These are phyloP conservation scores for Zygoascus biomembranicola DNA, from an alignment of 805 yeast species.

Conservation along the genomic window DNA sequence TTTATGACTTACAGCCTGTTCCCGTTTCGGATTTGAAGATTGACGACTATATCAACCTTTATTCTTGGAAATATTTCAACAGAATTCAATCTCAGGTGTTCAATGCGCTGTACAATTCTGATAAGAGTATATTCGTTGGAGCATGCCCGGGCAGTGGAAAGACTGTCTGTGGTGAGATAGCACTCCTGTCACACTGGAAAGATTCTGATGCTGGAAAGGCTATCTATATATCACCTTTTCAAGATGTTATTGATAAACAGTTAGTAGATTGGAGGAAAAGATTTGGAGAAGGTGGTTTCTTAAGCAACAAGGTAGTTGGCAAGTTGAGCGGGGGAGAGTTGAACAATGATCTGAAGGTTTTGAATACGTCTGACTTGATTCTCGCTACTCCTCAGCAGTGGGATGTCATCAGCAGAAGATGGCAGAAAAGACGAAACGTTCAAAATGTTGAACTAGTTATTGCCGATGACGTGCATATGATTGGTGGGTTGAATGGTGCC, in stretches of 20 bases:
- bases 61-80: constrained; percentile 52
- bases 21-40: constrained; percentile 42
- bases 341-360: constrained; percentile 42
- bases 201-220: constrained; percentile 55
- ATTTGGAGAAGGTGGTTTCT: constrained; percentile 23
- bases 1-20: constrained; percentile 44
- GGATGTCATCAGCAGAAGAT: constrained; percentile 63
- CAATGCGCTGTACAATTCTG: constrained; percentile 46
- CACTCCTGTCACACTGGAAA: constrained; percentile 65
- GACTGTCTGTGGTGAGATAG: constrained; percentile 61
- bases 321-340: constrained; percentile 50
- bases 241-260: constrained; percentile 44
- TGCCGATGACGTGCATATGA: constrained; percentile 61
- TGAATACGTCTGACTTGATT: constrained; percentile 57
- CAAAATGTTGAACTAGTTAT: constrained; percentile 61
- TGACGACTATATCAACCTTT: constrained; percentile 40
- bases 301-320: constrained; percentile 49
- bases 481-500: constrained; percentile 55
- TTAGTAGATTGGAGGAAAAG: constrained; percentile 40
- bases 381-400: constrained; percentile 76
- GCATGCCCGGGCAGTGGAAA: constrained; percentile 72
- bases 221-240: constrained; percentile 61
- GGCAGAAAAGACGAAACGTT: constrained; percentile 69
- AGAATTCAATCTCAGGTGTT: constrained; percentile 67
- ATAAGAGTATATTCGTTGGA: constrained; percentile 58